Conservation (phyloP, 2,329 filamentous ascomycete genomes). For the Phaeosphaeriaceae sp. region DNA sequence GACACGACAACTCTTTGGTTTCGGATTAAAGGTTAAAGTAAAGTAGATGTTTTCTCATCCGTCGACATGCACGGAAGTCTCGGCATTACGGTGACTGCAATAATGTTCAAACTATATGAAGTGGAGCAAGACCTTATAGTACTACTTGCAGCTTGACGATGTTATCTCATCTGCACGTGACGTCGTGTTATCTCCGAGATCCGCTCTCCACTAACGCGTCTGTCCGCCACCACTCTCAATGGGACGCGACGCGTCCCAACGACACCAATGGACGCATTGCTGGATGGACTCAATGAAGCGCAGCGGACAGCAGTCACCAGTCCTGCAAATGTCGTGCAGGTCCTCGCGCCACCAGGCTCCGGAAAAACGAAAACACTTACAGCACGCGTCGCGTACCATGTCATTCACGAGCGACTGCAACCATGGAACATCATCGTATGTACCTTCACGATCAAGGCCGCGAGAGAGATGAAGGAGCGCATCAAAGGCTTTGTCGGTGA, state of each 20-base stretch:
- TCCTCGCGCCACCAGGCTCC: slow-evolving; percentile 69
- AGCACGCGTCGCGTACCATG: slow-evolving; percentile 87
- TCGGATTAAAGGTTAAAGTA: too few species aligned
- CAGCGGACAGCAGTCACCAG: slow-evolving; percentile 71
- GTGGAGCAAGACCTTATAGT: too few species aligned
- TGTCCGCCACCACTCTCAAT: slow-evolving; percentile 7
- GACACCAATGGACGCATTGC: slow-evolving; percentile 59
- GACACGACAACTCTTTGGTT: too few species aligned
- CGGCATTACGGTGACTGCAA: too few species aligned
- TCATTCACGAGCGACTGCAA: slow-evolving; percentile 72
- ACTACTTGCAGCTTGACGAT: too few species aligned
- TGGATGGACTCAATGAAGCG: slow-evolving; percentile 69
- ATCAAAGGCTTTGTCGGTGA: slow-evolving; percentile 83
- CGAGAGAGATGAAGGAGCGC: slow-evolving; percentile 89
- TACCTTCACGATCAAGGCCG: slow-evolving; percentile 96
- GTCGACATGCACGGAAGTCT: too few species aligned
- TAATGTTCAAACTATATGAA: too few species aligned
- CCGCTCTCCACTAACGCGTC: not conserved
- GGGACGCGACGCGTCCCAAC: slow-evolving; percentile 14
- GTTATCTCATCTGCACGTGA: slow-evolving; percentile 1
- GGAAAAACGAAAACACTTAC: slow-evolving; percentile 97
- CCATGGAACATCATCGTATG: slow-evolving; percentile 93
- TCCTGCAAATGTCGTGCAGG: slow-evolving; percentile 64
- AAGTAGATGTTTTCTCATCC: too few species aligned
- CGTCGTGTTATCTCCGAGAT: not conserved